Evolutionary conservation across 2,329 filamentous ascomycete species (phyloP).

Genomic region (Aspergillus sp.): DNA sequence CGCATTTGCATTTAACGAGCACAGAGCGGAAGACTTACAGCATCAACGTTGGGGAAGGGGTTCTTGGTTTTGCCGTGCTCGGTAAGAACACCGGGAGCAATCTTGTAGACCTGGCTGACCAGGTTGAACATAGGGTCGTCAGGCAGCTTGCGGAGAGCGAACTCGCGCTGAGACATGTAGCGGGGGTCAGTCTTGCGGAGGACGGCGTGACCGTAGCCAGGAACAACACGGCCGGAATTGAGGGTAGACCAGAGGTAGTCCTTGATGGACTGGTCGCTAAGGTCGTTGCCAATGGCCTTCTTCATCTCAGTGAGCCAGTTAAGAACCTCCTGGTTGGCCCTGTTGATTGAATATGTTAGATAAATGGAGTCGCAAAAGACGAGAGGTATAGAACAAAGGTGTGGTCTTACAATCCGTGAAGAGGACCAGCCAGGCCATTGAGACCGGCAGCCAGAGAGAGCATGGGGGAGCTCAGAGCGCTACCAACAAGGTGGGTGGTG

Average conservation of each 20-base stretch:
- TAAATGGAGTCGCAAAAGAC: not conserved
- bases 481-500: slow-evolving; percentile 97
- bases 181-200: slow-evolving; percentile 99
- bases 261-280: slow-evolving; percentile 94
- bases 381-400: no score
- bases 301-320: slow-evolving; percentile 99
- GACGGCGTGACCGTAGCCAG: slow-evolving; percentile 97
- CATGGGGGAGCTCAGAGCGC: slow-evolving; percentile 94
- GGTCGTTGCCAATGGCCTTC: slow-evolving; percentile 86
- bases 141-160: slow-evolving; percentile 89
- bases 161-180: slow-evolving; percentile 97
- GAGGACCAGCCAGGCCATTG: slow-evolving; percentile 95
- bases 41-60: slow-evolving; percentile 98
- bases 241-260: slow-evolving; percentile 99
- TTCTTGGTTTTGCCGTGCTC: slow-evolving; percentile 99
- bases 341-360: slow-evolving; percentile 25
- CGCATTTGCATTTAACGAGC: not conserved
- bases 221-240: slow-evolving; percentile 92
- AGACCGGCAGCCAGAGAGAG: slow-evolving; percentile 94
- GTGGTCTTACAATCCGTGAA: slow-evolving; percentile 74
- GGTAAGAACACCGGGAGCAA: slow-evolving; percentile 92
- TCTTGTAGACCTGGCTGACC: slow-evolving; percentile 99
- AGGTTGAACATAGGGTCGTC: slow-evolving; percentile 99
- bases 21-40: slow-evolving; percentile 45
- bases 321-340: slow-evolving; percentile 97